A percentile compares a stretch with the other conserved stretches of the same genome.
Evolutionary conservation across 23 red algal species (phyloP).

Genomic region (Gracilaria vermiculophylla): DNA sequence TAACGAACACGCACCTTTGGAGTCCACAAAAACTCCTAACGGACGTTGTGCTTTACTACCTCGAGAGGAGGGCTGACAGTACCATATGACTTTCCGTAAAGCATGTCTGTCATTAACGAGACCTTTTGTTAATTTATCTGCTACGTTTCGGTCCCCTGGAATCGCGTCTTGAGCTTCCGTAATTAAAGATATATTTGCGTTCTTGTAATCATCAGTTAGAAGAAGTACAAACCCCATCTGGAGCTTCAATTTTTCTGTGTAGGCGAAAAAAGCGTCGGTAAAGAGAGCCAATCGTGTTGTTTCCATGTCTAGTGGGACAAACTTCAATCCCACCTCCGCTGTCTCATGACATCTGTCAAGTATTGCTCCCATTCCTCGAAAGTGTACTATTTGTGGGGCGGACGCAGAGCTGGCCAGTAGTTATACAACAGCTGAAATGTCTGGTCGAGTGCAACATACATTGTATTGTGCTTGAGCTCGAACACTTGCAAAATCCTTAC

Average conservation of each 20-base stretch:
- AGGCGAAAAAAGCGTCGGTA: neutral
- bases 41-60: too few relatives aligned
- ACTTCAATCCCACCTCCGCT: neutral
- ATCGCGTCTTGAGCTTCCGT: conserved; percentile 13
- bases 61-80: too few relatives aligned
- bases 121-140: neutral
- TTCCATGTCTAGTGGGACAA: neutral
- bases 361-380: neutral
- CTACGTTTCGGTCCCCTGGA: neutral
- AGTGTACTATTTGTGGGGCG: too few relatives aligned
- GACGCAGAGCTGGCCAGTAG: too few relatives aligned
- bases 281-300: neutral
- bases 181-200: conserved; percentile 24
- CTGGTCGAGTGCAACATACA: neutral
- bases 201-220: neutral
- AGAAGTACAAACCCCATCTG: conserved; percentile 25
- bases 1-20: too few relatives aligned
- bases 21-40: too few relatives aligned
- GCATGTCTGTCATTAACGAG: too few relatives aligned
- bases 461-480: neutral
- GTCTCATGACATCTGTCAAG: neutral
- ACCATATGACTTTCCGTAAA: too few relatives aligned
- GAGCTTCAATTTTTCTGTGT: neutral
- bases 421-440: too few relatives aligned
- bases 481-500: neutral